Percentiles rank a stretch among this genome's conserved stretches.
These are phyloP conservation scores for Boletus pseudo-olivaceus DNA, from an alignment of 768 basidiomycete genomes.

Conservation along the genomic window DNA sequence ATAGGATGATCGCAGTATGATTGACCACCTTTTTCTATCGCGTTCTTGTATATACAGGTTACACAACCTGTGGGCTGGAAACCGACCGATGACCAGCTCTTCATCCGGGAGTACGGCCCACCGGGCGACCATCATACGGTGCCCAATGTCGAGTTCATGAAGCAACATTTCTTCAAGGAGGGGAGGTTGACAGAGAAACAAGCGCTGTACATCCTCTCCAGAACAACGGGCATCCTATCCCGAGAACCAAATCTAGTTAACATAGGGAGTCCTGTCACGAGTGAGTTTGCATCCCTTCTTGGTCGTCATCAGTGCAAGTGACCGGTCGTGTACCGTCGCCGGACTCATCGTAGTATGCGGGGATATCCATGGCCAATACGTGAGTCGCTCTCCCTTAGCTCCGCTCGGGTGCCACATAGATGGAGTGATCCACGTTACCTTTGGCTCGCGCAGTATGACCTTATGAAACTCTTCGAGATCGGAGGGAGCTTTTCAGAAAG, in stretches of 20 bases:
- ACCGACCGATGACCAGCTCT: slow-evolving; percentile 77
- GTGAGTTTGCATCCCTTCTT: slow-evolving; percentile 42
- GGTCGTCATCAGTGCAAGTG: slow-evolving; percentile 2
- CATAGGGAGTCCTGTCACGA: slow-evolving; percentile 86
- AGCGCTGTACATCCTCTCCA: slow-evolving; percentile 76
- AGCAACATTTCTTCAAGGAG: slow-evolving; percentile 86
- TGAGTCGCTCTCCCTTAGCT: slow-evolving; percentile 72
- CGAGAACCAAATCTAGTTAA: slow-evolving; percentile 83
- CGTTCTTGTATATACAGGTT: slow-evolving; percentile 45
- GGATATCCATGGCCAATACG: slow-evolving; percentile 98
- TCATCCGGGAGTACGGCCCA: slow-evolving; percentile 44
- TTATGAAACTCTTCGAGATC: slow-evolving; percentile 97
- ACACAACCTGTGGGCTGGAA: slow-evolving; percentile 58
- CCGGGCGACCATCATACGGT: slow-evolving; percentile 38
- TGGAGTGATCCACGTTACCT: not conserved
- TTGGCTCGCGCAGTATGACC: slow-evolving; percentile 66
- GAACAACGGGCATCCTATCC: slow-evolving; percentile 61
- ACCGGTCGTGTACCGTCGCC: slow-evolving; percentile 5
- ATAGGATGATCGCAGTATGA: slow-evolving; percentile 22
- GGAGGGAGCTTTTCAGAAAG: slow-evolving; percentile 84
- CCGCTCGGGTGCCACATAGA: slow-evolving; percentile 51
- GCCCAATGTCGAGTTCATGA: slow-evolving; percentile 77
- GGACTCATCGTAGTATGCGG: slow-evolving; percentile 68
- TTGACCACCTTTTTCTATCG: slow-evolving; percentile 24
- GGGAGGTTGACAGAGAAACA: slow-evolving; percentile 81